Percentiles rank a stretch among this genome's conserved stretches.
Conservation (phyloP, 768 basidiomycete genomes). For the Leccinum barrowsii region DNA sequence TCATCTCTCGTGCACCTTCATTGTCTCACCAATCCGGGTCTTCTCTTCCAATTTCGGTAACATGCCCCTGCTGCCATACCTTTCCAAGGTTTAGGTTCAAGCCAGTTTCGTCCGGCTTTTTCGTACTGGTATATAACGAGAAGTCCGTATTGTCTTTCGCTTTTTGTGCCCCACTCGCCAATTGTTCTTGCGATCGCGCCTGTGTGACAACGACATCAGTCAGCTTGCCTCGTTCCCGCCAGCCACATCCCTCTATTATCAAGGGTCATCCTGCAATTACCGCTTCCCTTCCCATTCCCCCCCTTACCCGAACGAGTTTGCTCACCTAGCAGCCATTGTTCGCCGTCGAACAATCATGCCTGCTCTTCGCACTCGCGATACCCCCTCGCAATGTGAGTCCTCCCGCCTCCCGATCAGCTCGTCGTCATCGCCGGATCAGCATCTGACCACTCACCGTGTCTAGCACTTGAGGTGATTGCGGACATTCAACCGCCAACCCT, state of each 20-base stretch:
- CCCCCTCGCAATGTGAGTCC: conserved; percentile 48
- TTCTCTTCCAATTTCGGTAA: conserved; percentile 19
- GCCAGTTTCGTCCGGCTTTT: conserved; percentile 33
- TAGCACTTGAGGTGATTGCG: conserved; percentile 76
- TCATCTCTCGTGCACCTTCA: conserved; percentile 26
- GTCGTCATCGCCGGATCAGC: background rate
- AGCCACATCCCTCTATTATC: conserved; percentile 44
- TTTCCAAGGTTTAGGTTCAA: conserved; percentile 29
- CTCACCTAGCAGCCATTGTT: conserved; percentile 34
- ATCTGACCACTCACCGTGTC: conserved; percentile 14
- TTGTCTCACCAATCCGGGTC: conserved; percentile 32
- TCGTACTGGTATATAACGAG: conserved; percentile 49
- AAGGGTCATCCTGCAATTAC: conserved; percentile 17
- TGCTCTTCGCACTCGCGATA: conserved; percentile 76
- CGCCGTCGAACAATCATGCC: conserved; percentile 59
- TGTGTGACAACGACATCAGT: conserved; percentile 50
- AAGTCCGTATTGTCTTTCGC: conserved; percentile 51
- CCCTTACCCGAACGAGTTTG: conserved; percentile 35
- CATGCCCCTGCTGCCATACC: conserved; percentile 18
- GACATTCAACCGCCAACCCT: conserved; percentile 54
- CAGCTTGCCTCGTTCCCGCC: conserved; percentile 38
- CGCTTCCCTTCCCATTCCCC: conserved; percentile 29
- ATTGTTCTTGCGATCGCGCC: conserved; percentile 53
- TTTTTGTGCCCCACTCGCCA: conserved; percentile 60
- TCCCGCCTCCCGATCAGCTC: background rate